Conservation (phyloP, 305 asterid genomes). For the Coffea humblotiana region DNA sequence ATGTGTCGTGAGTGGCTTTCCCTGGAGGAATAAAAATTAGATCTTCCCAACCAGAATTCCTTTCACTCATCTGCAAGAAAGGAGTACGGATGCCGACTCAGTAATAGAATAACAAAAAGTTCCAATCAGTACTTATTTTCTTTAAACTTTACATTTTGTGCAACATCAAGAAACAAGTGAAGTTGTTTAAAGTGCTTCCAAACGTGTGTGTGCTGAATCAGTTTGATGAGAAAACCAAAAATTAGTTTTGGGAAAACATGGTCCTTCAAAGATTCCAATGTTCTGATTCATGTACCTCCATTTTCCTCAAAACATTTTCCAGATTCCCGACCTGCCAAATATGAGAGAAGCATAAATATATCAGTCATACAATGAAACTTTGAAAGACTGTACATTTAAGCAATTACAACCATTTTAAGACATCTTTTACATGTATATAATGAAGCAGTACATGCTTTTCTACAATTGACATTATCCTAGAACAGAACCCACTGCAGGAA, state of each 20-base stretch:
- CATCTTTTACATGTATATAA: not conserved
- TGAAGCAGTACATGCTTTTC: not conserved
- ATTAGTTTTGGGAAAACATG: not conserved
- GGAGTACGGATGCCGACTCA: not conserved
- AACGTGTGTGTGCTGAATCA: not conserved
- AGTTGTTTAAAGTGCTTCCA: not conserved
- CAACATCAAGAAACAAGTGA: not conserved
- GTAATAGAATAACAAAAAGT: not conserved
- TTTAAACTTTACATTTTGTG: not conserved
- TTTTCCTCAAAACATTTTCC: slow-evolving; percentile 89
- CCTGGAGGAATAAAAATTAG: slow-evolving; percentile 91
- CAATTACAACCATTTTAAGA: not conserved
- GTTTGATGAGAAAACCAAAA: not conserved
- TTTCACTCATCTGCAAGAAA: slow-evolving; percentile 55
- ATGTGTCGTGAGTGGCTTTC: slow-evolving; percentile 88
- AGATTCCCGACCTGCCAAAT: slow-evolving; percentile 81
- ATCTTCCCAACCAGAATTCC: slow-evolving; percentile 90
- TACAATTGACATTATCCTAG: not conserved
- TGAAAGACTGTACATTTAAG: not conserved
- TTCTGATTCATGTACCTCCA: slow-evolving; percentile 59
- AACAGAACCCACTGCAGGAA: not conserved
- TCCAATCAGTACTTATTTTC: too few relatives aligned
- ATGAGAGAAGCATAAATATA: slow-evolving; percentile 9
- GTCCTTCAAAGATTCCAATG: not conserved
- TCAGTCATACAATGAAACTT: not conserved